These are phyloP conservation scores for Euphorbia peplus DNA, from an alignment of 345 rosid genomes.

Conservation along the genomic window DNA sequence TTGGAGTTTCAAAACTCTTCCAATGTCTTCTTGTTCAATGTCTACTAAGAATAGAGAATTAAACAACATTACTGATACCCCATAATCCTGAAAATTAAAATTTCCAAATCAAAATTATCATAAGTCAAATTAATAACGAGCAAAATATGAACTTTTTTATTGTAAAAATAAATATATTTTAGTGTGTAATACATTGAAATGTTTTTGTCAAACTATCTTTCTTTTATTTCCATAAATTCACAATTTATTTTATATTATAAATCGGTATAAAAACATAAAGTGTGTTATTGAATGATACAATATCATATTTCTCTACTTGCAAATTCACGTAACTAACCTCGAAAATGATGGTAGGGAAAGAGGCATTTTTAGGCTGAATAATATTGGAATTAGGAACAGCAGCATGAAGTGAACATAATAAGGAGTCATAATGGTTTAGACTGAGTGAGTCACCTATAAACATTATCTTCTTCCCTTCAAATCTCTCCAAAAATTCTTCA, in stretches of 20 bases:
- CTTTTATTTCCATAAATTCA: too few relatives aligned
- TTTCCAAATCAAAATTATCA: too few relatives aligned
- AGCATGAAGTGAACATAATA: slow-evolving; percentile 53
- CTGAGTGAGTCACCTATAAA: slow-evolving; percentile 66
- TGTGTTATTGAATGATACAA: too few relatives aligned
- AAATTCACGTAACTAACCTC: slow-evolving; percentile 27
- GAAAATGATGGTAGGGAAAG: slow-evolving; percentile 29
- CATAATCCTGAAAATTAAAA: slow-evolving; percentile 51
- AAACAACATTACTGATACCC: slow-evolving; percentile 39
- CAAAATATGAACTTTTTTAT: too few relatives aligned
- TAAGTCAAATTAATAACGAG: too few relatives aligned
- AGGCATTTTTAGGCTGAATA: slow-evolving; percentile 11
- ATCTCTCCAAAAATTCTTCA: slow-evolving; percentile 33
- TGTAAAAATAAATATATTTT: too few relatives aligned
- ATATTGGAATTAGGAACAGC: slow-evolving; percentile 42
- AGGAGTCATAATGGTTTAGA: slow-evolving; percentile 55
- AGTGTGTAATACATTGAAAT: too few relatives aligned
- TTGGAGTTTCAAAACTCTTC: slow-evolving; percentile 55
- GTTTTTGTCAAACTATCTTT: too few relatives aligned
- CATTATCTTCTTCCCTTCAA: slow-evolving; percentile 52
- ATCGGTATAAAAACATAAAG: too few relatives aligned
- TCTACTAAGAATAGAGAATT: slow-evolving; percentile 47
- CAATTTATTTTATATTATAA: too few relatives aligned
- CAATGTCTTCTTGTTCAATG: slow-evolving; percentile 37
- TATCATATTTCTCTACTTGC: background rate